A percentile compares a stretch with the other conserved stretches of the same genome.
Conservation (phyloP, 192 early-diverging fungal species). For the Podila minutissima region DNA sequence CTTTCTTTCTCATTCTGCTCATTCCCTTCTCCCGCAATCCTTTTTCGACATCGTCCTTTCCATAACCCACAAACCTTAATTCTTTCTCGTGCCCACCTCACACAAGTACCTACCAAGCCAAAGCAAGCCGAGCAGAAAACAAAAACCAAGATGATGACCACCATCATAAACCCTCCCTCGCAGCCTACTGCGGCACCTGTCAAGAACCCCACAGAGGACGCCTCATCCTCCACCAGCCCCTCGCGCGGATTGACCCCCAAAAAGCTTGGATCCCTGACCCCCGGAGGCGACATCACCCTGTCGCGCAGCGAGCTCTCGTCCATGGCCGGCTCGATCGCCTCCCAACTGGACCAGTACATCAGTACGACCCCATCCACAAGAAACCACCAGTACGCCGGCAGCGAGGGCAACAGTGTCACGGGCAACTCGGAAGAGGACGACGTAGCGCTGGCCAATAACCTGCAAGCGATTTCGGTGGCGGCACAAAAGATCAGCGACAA, state of each 20-base stretch:
- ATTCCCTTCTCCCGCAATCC: not conserved
- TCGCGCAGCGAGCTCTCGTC: slow-evolving; percentile 44
- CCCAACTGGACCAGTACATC: slow-evolving; percentile 46
- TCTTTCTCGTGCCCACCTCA: too few relatives aligned
- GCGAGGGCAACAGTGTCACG: not conserved
- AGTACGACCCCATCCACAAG: not conserved
- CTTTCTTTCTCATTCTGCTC: not conserved
- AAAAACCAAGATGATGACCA: too few relatives aligned
- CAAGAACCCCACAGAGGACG: not conserved
- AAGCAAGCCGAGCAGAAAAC: too few relatives aligned
- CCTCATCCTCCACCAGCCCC: not conserved
- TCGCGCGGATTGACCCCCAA: not conserved
- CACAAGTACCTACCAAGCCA: too few relatives aligned
- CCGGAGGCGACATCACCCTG: slow-evolving; percentile 20
- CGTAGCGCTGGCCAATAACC: slow-evolving; percentile 39
- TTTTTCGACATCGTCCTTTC: not conserved
- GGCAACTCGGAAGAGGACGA: slow-evolving; percentile 21
- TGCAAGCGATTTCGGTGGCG: slow-evolving; percentile 40
- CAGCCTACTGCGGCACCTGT: too few relatives aligned
- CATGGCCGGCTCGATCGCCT: slow-evolving; percentile 44
- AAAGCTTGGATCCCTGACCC: slow-evolving; percentile 25
- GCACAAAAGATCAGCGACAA: slow-evolving; percentile 51
- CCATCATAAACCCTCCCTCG: too few relatives aligned
- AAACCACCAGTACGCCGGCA: not conserved
- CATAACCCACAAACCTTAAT: too few relatives aligned